Evolutionary conservation across 495 filamentous ascomycete genomes (phyloP).

Genomic region (Thozetella sp.): DNA sequence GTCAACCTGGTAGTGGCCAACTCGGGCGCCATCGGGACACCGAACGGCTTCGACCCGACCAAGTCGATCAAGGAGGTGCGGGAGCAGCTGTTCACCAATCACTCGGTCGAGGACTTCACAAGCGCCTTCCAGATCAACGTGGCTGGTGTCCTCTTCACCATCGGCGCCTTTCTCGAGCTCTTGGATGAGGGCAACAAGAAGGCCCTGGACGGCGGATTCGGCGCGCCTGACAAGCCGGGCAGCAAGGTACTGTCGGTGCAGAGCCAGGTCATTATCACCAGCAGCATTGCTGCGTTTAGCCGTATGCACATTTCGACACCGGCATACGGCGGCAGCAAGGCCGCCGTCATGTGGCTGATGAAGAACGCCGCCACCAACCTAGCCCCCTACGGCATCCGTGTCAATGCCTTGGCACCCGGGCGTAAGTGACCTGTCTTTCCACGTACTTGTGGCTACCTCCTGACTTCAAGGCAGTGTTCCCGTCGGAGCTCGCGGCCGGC

Average conservation of each 20-base stretch:
- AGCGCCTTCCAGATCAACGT: slow-evolving; percentile 59
- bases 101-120: slow-evolving; percentile 52
- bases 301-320: slow-evolving; percentile 39
- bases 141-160: slow-evolving; percentile 61
- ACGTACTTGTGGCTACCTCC: neutral
- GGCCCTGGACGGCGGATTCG: slow-evolving; percentile 37
- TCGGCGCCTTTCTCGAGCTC: slow-evolving; percentile 65
- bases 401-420: slow-evolving; percentile 68
- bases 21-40: slow-evolving; percentile 50
- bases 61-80: slow-evolving; percentile 37
- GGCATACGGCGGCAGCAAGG: slow-evolving; percentile 65
- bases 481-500: slow-evolving; percentile 52
- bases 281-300: slow-evolving; percentile 55
- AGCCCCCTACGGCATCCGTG: slow-evolving; percentile 54
- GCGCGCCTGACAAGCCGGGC: slow-evolving; percentile 13
- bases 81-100: slow-evolving; percentile 31
- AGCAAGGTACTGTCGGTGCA: slow-evolving; percentile 41
- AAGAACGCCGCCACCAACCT: slow-evolving; percentile 60
- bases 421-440: slow-evolving; percentile 26
- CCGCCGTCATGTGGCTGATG: slow-evolving; percentile 59
- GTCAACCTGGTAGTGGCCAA: slow-evolving; percentile 71
- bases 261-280: slow-evolving; percentile 55
- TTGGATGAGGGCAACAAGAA: slow-evolving; percentile 64
- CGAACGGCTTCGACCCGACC: slow-evolving; percentile 27
- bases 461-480: slow-evolving; percentile 42